A percentile compares a stretch with the other conserved stretches of the same genome.
Evolutionary conservation across 306 rosid species (phyloP).

Genomic region (Sphenostylis stenocarpa): DNA sequence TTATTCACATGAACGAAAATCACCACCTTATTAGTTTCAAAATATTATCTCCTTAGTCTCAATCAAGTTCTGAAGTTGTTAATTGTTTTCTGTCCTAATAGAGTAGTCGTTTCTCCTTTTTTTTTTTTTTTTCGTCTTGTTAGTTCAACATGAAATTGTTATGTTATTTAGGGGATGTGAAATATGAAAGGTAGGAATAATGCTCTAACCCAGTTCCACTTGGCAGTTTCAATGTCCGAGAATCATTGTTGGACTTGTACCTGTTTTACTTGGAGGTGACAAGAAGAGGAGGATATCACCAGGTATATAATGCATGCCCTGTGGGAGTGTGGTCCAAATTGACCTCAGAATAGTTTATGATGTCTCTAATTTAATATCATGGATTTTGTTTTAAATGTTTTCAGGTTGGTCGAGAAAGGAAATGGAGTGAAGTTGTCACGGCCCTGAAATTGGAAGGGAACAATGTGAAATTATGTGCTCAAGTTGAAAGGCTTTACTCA

Average conservation of each 20-base stretch:
- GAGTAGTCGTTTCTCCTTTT: not conserved
- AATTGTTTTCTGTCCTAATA: not conserved
- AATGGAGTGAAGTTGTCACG: constrained; percentile 48
- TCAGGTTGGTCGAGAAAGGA: constrained; percentile 41
- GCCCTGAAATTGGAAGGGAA: constrained; percentile 44
- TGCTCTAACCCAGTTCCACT: not conserved
- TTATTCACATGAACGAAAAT: not conserved
- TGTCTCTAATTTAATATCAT: not conserved
- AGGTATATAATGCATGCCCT: constrained; percentile 30
- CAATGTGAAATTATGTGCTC: constrained; percentile 28
- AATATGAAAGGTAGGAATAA: constrained; percentile 7
- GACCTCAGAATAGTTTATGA: not conserved
- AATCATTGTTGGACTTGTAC: constrained; percentile 42
- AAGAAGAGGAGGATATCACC: constrained; percentile 51
- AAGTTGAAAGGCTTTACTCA: constrained; percentile 42
- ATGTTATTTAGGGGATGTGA: not conserved
- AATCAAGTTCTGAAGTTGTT: not conserved
- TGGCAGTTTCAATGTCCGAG: constrained; percentile 42
- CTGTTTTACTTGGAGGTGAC: constrained; percentile 49
- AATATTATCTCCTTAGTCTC: not conserved
- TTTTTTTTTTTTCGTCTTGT: not conserved
- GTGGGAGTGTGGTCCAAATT: not conserved
- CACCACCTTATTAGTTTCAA: not conserved
- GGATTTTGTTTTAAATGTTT: constrained; percentile 1
- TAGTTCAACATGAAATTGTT: not conserved